Conservation (phyloP, 495 filamentous ascomycete species). For the Talaromyces liani region DNA sequence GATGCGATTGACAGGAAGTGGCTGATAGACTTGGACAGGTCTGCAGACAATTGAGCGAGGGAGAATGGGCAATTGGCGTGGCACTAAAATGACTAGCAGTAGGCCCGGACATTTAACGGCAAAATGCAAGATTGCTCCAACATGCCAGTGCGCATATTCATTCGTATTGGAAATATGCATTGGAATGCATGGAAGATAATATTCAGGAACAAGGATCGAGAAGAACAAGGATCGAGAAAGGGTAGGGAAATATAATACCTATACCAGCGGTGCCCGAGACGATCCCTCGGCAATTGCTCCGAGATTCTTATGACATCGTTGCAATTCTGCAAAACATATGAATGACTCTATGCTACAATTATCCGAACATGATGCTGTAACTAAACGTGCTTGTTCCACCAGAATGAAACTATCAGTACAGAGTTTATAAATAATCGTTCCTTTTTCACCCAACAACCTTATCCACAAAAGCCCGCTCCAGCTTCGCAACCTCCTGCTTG, state of each 20-base stretch:
- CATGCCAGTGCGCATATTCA: neutral
- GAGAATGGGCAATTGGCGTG: neutral
- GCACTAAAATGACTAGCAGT: neutral
- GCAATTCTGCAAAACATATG: too few relatives aligned
- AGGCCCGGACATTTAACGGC: conserved; percentile 3
- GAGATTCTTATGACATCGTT: neutral
- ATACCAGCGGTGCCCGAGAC: neutral
- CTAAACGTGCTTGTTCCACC: neutral
- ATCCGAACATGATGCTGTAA: neutral
- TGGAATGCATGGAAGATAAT: neutral
- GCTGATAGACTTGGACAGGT: neutral
- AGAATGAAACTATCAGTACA: conserved; percentile 4
- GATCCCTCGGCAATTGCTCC: neutral
- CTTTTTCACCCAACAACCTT: conserved; percentile 55
- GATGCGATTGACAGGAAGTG: neutral
- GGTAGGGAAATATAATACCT: neutral
- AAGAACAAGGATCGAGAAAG: neutral
- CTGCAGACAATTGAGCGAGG: neutral
- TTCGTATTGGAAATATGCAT: neutral
- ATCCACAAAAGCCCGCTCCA: conserved; percentile 84
- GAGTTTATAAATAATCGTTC: neutral
- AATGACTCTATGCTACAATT: conserved; percentile 1
- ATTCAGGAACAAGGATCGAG: neutral
- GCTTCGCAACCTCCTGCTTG: conserved; percentile 71
- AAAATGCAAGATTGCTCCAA: neutral